These are phyloP conservation scores for Hypericum perforatum DNA, from an alignment of 345 rosid genomes.

Conservation along the genomic window DNA sequence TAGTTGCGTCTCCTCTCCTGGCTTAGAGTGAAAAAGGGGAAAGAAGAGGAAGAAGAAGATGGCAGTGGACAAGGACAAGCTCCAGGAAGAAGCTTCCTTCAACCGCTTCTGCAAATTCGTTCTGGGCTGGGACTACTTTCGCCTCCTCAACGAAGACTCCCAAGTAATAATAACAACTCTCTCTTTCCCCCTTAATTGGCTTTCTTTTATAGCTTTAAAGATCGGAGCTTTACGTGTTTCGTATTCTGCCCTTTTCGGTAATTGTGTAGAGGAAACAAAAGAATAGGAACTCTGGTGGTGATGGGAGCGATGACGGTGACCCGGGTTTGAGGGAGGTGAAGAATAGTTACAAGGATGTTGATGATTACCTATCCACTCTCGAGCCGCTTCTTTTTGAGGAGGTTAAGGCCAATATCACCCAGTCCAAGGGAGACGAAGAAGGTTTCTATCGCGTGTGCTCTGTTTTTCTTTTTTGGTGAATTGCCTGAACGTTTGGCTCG, in stretches of 20 bases:
- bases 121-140: conserved; percentile 75
- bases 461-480: background rate
- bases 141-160: conserved; percentile 35
- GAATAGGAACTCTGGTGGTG: conserved; percentile 7
- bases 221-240: background rate
- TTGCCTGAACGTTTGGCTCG: background rate
- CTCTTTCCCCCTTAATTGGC: background rate
- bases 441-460: conserved; percentile 26
- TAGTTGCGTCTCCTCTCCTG: too few relatives aligned
- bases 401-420: conserved; percentile 82
- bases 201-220: background rate
- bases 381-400: conserved; percentile 91
- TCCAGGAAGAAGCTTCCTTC: conserved; percentile 48
- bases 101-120: conserved; percentile 54
- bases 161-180: conserved; percentile 18
- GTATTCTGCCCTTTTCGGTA: background rate
- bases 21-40: too few relatives aligned
- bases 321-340: conserved; percentile 45
- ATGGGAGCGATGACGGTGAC: conserved; percentile 6
- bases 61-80: conserved; percentile 52
- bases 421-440: conserved; percentile 63
- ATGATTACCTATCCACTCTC: conserved; percentile 69
- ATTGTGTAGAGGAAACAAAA: conserved; percentile 8
- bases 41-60: conserved; percentile 7
- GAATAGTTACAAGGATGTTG: conserved; percentile 50